Evolutionary conservation across 371 early-diverging fungal genomes (phyloP).

Genomic region (Zychaea mexicana): DNA sequence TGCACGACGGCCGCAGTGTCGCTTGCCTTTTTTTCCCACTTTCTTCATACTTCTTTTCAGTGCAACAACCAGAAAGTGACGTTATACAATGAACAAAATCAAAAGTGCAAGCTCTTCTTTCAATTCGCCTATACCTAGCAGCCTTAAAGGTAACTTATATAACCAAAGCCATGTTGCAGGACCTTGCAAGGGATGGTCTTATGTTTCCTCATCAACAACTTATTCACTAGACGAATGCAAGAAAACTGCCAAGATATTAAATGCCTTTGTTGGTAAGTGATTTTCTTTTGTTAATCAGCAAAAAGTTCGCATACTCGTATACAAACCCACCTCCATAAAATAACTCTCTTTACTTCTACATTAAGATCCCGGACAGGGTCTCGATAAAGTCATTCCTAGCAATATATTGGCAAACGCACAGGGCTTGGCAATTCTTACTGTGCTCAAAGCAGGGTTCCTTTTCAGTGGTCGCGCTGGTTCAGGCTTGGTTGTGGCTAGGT

Average conservation of each 20-base stretch:
- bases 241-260: slow-evolving; percentile 79
- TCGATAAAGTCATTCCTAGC: slow-evolving; percentile 81
- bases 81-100: slow-evolving; percentile 19
- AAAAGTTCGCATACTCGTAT: too few relatives aligned
- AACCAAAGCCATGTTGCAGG: neutral
- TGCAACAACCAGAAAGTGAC: too few relatives aligned
- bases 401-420: slow-evolving; percentile 77
- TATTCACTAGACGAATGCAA: slow-evolving; percentile 66
- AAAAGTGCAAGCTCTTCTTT: slow-evolving; percentile 16
- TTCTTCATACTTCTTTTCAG: neutral
- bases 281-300: neutral
- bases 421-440: slow-evolving; percentile 91
- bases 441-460: slow-evolving; percentile 91
- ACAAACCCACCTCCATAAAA: too few relatives aligned
- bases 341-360: too few relatives aligned
- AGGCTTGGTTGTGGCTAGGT: slow-evolving; percentile 88
- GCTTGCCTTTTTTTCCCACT: too few relatives aligned
- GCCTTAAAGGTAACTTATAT: slow-evolving; percentile 12
- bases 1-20: too few relatives aligned
- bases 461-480: slow-evolving; percentile 92
- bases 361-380: slow-evolving; percentile 71
- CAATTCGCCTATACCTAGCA: slow-evolving; percentile 22
- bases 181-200: neutral
- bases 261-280: slow-evolving; percentile 71
- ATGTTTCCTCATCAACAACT: neutral